Base-by-base conservation (phyloP, 805 yeast genomes). In the Saccharomycopsis fibuligera region DNA sequence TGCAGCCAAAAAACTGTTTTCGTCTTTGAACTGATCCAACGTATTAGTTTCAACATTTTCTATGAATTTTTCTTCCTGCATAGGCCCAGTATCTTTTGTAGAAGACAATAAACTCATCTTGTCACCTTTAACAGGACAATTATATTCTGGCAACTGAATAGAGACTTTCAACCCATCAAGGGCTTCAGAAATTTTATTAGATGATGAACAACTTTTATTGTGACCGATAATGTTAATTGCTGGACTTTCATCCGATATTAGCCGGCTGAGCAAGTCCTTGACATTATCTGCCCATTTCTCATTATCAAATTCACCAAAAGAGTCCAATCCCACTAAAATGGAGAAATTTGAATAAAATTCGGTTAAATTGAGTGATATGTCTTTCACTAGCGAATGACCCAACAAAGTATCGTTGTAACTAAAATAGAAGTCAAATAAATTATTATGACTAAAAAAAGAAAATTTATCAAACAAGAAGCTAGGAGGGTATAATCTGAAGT, bases 241-340 rank as follows among this genome's bases (percentile, higher is more conserved):
- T 1, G 75, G 68, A 10, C 55, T 56, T 22, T 62, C 56, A 2
- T 73, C 73, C 0, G 77, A 72, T 1, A 72, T 57, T 39, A 63
- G 66, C 3, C 59, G 58, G 30, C 76, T 70, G 10, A 73, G 25
- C 40, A 73, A 53, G 14, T 59, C 58, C 30, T 70, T 70, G 10
- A 70, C 50, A 48, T 56, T 55, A 16, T 53, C 45, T 8, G 30
- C 16, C 16, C 2, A 5, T 45, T 3, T 51, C 45, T 5, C 58
- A 56, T 12, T 65, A 3, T 39, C 33, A 23, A 6, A 24, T 24
- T 24, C 21, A 8, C 17, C 3, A 14, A 40, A 39, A 27, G 53
- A 49, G 30, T 47, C 40, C n/a, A 52, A 31, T 22, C 42, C 47
- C 33, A 52, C 25, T 12, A 52, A 17, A 8, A 49, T 27, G 14